A percentile compares a stretch with the other conserved stretches of the same genome.
Conservation (phyloP, 768 basidiomycete genomes). For the Daedalea quercina region DNA sequence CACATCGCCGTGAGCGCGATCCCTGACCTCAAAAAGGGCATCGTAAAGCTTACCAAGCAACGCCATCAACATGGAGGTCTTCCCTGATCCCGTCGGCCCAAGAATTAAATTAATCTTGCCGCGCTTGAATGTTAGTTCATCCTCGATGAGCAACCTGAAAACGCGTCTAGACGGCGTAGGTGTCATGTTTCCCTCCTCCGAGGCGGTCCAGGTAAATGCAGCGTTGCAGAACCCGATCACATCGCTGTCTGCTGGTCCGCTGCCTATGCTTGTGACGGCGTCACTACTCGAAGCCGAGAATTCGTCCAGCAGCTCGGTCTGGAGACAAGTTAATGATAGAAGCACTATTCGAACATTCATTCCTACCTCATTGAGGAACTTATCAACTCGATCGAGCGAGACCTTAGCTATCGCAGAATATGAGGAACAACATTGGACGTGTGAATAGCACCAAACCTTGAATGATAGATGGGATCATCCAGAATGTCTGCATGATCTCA, state of each 20-base stretch:
- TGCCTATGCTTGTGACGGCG: not conserved
- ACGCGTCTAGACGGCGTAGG: conserved; percentile 30
- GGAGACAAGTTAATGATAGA: not conserved
- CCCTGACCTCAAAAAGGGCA: no score
- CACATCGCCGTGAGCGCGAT: no score
- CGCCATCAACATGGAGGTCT: conserved; percentile 45
- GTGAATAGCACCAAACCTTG: no score
- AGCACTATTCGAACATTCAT: not conserved
- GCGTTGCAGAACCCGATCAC: conserved; percentile 49
- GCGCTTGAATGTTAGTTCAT: conserved; percentile 43
- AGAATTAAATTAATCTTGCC: conserved; percentile 48
- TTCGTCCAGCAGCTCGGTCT: conserved; percentile 44
- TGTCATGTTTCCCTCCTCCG: conserved; percentile 15
- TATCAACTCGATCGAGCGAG: conserved; percentile 51
- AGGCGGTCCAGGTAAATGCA: conserved; percentile 46
- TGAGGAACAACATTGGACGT: no score
- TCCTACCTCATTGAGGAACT: conserved; percentile 32
- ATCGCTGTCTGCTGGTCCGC: conserved; percentile 7
- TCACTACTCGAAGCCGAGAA: conserved; percentile 23
- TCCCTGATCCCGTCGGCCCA: conserved; percentile 52
- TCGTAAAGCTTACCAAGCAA: conserved; percentile 17
- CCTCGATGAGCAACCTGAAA: conserved; percentile 43
- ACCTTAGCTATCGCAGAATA: conserved; percentile 41
- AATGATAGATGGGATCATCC: not conserved
- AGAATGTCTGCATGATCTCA: conserved; percentile 34